These are phyloP conservation scores for Pseudozyma pruni DNA, from an alignment of 1,284 basidiomycete genomes.

Conservation along the genomic window DNA sequence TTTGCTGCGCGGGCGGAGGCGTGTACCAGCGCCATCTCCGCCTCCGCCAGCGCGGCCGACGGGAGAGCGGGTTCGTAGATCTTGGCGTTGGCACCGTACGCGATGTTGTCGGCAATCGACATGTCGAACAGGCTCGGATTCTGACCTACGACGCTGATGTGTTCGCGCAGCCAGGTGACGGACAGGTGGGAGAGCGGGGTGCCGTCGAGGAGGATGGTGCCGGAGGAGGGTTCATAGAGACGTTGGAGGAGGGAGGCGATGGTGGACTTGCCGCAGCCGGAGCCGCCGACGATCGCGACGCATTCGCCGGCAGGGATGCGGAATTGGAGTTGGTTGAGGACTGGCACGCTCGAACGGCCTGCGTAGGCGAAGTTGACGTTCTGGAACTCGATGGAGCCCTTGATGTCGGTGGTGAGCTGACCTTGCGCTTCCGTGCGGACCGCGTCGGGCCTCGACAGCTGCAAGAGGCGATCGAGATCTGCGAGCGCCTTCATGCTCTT, in stretches of 20 bases:
- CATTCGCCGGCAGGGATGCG: slow-evolving; percentile 50
- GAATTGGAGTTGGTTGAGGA: slow-evolving; percentile 47
- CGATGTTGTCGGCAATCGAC: slow-evolving; percentile 57
- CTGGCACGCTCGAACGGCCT: slow-evolving; percentile 12
- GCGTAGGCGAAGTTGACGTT: slow-evolving; percentile 60
- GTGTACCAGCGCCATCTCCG: slow-evolving; percentile 72
- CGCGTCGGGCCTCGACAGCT: slow-evolving; percentile 1
- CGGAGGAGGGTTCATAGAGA: slow-evolving; percentile 58
- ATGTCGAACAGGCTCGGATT: slow-evolving; percentile 56
- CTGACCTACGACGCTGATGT: slow-evolving; percentile 59
- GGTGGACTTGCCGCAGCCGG: slow-evolving; percentile 64
- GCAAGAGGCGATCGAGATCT: slow-evolving; percentile 80
- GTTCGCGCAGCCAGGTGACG: slow-evolving; percentile 50
- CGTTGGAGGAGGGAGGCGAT: slow-evolving; percentile 59
- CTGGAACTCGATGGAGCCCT: slow-evolving; percentile 45
- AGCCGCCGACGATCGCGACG: slow-evolving; percentile 63
- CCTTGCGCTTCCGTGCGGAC: slow-evolving; percentile 9
- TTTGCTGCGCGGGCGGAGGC: slow-evolving; percentile 80
- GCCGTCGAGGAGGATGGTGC: slow-evolving; percentile 50
- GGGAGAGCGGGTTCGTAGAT: slow-evolving; percentile 8
- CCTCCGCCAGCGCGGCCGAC: neutral
- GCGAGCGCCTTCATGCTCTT: slow-evolving; percentile 73
- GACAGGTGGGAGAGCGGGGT: slow-evolving; percentile 16
- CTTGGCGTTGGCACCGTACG: slow-evolving; percentile 44
- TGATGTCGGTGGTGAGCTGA: slow-evolving; percentile 8